phyloP scores from a whole-genome alignment of 1,139 yeast species.

The Tardiomyces blankii region DNA sequence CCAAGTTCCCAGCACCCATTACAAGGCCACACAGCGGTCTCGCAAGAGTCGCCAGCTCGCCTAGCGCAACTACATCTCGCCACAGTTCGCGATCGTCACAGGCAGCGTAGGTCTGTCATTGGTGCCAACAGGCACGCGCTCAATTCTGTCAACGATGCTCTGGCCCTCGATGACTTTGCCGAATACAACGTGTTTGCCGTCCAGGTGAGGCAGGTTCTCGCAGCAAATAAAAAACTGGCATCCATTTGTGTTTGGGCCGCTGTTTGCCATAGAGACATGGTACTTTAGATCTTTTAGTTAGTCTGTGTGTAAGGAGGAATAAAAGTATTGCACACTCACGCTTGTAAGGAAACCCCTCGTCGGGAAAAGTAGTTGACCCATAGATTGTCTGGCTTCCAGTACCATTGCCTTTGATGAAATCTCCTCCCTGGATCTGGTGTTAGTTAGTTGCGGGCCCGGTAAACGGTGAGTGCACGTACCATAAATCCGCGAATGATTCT shows the following conservation, averaged over 20 bases:
- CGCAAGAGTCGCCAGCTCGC: neutral
- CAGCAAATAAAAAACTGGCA: constrained; percentile 31
- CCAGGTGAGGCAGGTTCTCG: constrained; percentile 21
- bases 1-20: too few species aligned
- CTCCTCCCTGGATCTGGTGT: constrained; percentile 23
- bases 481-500: constrained; percentile 71
- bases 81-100: constrained; percentile 22
- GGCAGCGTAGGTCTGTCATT: constrained; percentile 47
- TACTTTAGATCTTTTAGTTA: constrained; percentile 30
- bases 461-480: constrained; percentile 23
- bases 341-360: constrained; percentile 49
- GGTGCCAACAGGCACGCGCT: constrained; percentile 51
- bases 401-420: constrained; percentile 35
- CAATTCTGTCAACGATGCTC: constrained; percentile 58
- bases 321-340: too few species aligned
- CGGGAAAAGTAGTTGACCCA: constrained; percentile 65
- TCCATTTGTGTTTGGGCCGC: constrained; percentile 34
- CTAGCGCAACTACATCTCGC: constrained; percentile 26
- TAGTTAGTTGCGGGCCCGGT: neutral
- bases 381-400: constrained; percentile 33
- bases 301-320: constrained; percentile 1
- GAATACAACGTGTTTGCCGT: constrained; percentile 31
- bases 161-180: constrained; percentile 39
- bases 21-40: neutral
- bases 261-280: constrained; percentile 34